Percentiles rank a stretch among this genome's conserved stretches.
phyloP scores from a whole-genome alignment of 495 filamentous ascomycete genomes.

The Trichocladium antarcticum region DNA sequence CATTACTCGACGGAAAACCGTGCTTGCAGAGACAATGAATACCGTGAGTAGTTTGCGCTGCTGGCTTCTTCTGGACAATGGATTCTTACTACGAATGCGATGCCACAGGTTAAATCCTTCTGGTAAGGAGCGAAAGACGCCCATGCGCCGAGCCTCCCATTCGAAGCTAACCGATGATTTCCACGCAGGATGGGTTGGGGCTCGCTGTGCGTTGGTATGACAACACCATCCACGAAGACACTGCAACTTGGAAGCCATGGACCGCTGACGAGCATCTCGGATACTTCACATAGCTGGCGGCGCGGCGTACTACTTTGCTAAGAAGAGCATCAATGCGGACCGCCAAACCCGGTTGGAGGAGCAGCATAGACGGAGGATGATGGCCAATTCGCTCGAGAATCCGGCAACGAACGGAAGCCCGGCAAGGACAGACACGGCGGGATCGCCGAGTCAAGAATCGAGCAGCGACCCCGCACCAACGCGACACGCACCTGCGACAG shows the following conservation, averaged over 20 bases:
- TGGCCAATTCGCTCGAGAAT: conserved; percentile 49
- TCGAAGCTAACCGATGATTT: conserved; percentile 4
- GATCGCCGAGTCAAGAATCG: conserved; percentile 69
- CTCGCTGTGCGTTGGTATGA: conserved; percentile 63
- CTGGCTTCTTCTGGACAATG: neutral
- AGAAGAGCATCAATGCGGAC: conserved; percentile 84
- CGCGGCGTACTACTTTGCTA: conserved; percentile 87
- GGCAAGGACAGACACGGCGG: conserved; percentile 46
- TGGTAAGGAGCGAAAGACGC: conserved; percentile 35
- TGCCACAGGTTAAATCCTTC: conserved; percentile 46
- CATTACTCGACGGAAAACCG: neutral
- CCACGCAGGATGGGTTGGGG: conserved; percentile 69
- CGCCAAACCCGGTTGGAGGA: conserved; percentile 59
- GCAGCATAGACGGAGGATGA: conserved; percentile 51
- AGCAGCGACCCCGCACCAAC: conserved; percentile 78
- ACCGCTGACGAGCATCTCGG: conserved; percentile 15
- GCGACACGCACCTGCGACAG: conserved; percentile 65
- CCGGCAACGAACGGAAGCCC: conserved; percentile 32
- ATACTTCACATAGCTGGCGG: conserved; percentile 53
- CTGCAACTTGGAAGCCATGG: neutral
- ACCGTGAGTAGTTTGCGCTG: conserved; percentile 13
- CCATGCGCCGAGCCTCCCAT: neutral
- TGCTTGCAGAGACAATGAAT: conserved; percentile 15
- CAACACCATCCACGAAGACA: conserved; percentile 1
- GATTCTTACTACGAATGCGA: neutral